phyloP scores from a whole-genome alignment of 1,284 basidiomycete genomes.

The Apiotrichum veenhuisii region DNA sequence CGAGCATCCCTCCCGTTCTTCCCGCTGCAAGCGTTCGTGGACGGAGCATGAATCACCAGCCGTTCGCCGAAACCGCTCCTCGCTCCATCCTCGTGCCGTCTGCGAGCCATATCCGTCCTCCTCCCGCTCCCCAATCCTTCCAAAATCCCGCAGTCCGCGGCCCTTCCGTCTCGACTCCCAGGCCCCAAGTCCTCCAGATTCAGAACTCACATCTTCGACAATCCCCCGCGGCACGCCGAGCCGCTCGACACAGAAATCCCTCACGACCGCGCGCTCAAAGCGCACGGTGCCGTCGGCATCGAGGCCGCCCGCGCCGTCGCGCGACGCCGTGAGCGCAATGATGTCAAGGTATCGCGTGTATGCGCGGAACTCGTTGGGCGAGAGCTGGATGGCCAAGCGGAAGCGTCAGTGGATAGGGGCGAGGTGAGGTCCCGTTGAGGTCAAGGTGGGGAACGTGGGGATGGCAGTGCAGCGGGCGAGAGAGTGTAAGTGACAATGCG shows the following conservation, averaged over 20 bases:
- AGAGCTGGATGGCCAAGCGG: slow-evolving; percentile 13
- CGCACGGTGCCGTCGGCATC: slow-evolving; percentile 16
- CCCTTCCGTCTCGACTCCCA: too few species aligned
- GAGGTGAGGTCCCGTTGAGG: background rate
- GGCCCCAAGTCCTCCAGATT: background rate
- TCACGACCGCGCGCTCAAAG: slow-evolving; percentile 16
- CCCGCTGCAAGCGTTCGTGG: too few species aligned
- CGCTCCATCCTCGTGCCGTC: too few species aligned
- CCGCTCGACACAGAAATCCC: slow-evolving; percentile 12
- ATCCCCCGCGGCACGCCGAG: slow-evolving; percentile 10
- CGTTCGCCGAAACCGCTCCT: too few species aligned
- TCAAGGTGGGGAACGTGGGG: too few species aligned
- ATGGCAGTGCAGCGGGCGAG: too few species aligned
- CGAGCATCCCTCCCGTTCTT: too few species aligned
- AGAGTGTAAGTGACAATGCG: background rate
- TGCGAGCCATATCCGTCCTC: too few species aligned
- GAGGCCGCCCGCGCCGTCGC: background rate
- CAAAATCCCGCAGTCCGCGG: too few species aligned
- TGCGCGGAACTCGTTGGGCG: slow-evolving; percentile 19
- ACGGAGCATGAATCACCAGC: too few species aligned
- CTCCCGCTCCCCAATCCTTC: too few species aligned
- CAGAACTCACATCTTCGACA: slow-evolving; percentile 21
- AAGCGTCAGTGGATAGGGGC: background rate
- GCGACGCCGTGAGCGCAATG: slow-evolving; percentile 14
- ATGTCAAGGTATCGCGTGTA: slow-evolving; percentile 25